phyloP scores from a whole-genome alignment of 768 basidiomycete species.

The Suillus bovinus region DNA sequence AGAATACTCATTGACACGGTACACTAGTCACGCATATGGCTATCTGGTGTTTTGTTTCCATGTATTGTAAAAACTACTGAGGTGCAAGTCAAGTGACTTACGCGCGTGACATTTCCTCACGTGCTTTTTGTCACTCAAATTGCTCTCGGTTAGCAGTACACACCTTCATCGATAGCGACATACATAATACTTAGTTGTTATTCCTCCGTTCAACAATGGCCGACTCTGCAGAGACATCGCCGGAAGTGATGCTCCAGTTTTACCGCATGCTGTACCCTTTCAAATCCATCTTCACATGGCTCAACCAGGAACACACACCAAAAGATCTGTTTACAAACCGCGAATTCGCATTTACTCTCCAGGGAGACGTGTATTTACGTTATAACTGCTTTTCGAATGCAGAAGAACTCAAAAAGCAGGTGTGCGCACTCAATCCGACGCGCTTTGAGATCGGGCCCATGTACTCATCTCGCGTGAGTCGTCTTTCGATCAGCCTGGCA shows the following conservation, averaged over 20 bases:
- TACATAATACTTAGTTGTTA: background rate
- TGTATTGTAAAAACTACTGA: too few relatives aligned
- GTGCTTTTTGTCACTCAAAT: conserved; percentile 16
- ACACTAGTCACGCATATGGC: background rate
- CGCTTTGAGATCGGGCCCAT: conserved; percentile 98
- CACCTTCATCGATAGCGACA: conserved; percentile 14
- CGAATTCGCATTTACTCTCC: conserved; percentile 94
- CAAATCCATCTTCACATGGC: conserved; percentile 91
- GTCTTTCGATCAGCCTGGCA: background rate
- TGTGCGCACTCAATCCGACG: conserved; percentile 80
- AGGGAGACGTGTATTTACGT: conserved; percentile 88
- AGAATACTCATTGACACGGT: background rate
- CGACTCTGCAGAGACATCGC: conserved; percentile 37
- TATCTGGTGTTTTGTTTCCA: background rate
- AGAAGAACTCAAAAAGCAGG: conserved; percentile 92
- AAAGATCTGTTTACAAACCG: conserved; percentile 86
- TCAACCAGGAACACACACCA: conserved; percentile 87
- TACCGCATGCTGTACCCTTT: conserved; percentile 94
- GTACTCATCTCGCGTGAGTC: conserved; percentile 79
- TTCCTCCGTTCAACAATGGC: conserved; percentile 3
- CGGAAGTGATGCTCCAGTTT: conserved; percentile 73
- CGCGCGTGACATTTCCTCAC: conserved; percentile 23
- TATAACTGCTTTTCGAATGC: conserved; percentile 87
- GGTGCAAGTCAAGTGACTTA: too few relatives aligned
- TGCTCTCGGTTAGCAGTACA: background rate